Conservation (phyloP, 192 early-diverging fungal genomes). For the Pilaira anomala region DNA sequence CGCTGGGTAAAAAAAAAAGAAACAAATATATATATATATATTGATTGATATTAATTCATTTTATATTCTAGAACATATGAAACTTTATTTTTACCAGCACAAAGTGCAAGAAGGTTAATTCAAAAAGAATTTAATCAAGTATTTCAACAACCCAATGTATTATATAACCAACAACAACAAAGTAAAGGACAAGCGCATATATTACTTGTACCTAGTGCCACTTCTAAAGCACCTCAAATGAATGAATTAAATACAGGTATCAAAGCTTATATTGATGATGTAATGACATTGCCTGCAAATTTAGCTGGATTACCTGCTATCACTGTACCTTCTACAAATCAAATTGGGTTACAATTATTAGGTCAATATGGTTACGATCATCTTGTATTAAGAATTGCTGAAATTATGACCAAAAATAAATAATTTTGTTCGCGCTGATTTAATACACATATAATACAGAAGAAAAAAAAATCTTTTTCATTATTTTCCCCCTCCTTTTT, state of each 20-base stretch:
- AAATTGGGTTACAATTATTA: slow-evolving; percentile 82
- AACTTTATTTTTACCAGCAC: slow-evolving; percentile 76
- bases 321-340: slow-evolving; percentile 63
- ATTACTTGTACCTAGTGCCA: slow-evolving; percentile 76
- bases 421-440: no score
- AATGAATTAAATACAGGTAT: slow-evolving; percentile 33
- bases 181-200: slow-evolving; percentile 44
- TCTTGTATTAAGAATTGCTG: slow-evolving; percentile 42
- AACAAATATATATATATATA: neutral
- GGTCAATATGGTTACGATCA: slow-evolving; percentile 83
- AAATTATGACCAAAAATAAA: neutral
- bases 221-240: slow-evolving; percentile 64
- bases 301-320: slow-evolving; percentile 81
- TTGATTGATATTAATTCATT: slow-evolving; percentile 16
- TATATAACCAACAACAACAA: slow-evolving; percentile 21
- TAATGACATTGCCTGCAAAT: slow-evolving; percentile 86
- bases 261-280: slow-evolving; percentile 77
- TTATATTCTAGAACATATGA: slow-evolving; percentile 53
- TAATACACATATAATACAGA: neutral
- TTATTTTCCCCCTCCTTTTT: no score
- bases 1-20: slow-evolving; percentile 52
- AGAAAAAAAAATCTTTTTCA: no score
- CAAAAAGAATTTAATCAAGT: slow-evolving; percentile 73
- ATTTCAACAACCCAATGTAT: slow-evolving; percentile 64
- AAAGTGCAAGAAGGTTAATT: slow-evolving; percentile 75